A percentile compares a stretch with the other conserved stretches of the same genome.
Conservation (phyloP, 202 grass and related monocot genomes). For the Carex arenaria region DNA sequence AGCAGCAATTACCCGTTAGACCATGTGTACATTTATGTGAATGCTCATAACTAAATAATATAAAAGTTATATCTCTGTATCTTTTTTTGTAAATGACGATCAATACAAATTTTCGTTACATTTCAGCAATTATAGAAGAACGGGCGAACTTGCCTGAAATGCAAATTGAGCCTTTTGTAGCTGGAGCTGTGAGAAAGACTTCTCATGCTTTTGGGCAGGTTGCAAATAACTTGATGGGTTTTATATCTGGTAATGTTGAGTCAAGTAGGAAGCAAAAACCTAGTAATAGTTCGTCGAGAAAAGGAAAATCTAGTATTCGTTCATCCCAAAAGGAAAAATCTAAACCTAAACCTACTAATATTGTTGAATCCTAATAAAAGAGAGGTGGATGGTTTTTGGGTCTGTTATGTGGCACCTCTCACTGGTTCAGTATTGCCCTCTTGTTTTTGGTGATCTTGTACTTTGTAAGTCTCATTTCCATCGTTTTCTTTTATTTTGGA, state of each 20-base stretch:
- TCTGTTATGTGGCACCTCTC: background rate
- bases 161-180: constrained; percentile 35
- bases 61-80: background rate
- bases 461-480: background rate
- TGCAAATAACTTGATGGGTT: constrained; percentile 31
- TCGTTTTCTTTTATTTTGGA: background rate
- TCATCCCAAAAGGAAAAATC: background rate
- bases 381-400: background rate
- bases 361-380: background rate
- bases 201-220: constrained; percentile 32
- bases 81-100: background rate
- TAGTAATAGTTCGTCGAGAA: background rate
- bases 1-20: background rate
- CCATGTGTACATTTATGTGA: constrained; percentile 43
- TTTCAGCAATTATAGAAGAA: constrained; percentile 58
- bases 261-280: constrained; percentile 16
- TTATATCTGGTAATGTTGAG: constrained; percentile 10
- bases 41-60: background rate
- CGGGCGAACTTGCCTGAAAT: constrained; percentile 48
- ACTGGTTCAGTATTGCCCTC: background rate
- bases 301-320: background rate
- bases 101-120: background rate
- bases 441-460: background rate
- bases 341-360: background rate
- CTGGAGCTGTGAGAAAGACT: constrained; percentile 40